Evolutionary conservation across 2,329 filamentous ascomycete species (phyloP), one percentile per base, ranked within the genome.

Genomic region (Cercospora zeae-maydis): DNA sequence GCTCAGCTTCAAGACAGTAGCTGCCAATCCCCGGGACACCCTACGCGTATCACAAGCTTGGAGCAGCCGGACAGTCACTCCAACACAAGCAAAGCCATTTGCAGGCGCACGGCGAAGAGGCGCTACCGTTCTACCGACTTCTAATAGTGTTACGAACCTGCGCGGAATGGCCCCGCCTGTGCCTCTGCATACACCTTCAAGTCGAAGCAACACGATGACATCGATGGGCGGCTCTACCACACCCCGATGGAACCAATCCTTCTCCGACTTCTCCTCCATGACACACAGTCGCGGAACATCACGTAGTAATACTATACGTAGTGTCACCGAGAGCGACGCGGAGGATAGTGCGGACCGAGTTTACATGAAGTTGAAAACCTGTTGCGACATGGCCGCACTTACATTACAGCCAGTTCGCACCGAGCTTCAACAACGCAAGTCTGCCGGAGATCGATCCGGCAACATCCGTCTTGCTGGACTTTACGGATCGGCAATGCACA

Each of bases 311-410:
- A 80, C 77, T 75, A 81, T 59, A 78, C 80, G 83, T 45, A 82
- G 83, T 47, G 81, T 81, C 52, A 82, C 79, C 9, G 89, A 92
- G 56, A 85, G 88, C 55, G 83, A 85, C 52, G 89, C 92, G 67
- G 91, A 96, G 66, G 92, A 96, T 69, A 84, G 88, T 30, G 96
- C 96, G 68, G 93, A 96, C 66, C 86, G 82, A 65, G 91, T 97
- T 21, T 96, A 91, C 78, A 74, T 92, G 34, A 89, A 89, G 51
- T 80, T 96, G 24, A 87, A 88, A 51, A 84, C 83, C 59, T 90
- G 91, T 0, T 88, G 89, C 19, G 89, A 92, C 54, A 81, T 91
- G 54, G 88, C 92, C 30, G 83, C 90, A 68, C 85, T 86, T 45
- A 87, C 87, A 1, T 79, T 96, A 27, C 92, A 92, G 0, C 80